Conservation (phyloP, 2,329 filamentous ascomycete genomes). For the Zymoseptoria brevis region DNA sequence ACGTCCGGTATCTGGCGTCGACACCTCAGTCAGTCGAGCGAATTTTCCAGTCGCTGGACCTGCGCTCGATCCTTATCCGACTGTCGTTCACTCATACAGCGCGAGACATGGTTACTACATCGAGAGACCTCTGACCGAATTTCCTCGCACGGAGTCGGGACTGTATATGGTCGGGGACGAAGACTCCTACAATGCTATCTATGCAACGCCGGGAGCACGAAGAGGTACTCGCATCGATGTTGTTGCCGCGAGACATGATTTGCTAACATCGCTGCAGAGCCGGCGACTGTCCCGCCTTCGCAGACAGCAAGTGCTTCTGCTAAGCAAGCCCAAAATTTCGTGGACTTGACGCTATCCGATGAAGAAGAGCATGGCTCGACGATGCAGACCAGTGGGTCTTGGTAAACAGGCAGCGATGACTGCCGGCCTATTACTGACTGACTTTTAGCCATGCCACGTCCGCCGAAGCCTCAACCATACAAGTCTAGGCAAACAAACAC, state of each 20-base stretch:
- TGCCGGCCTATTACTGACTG: background rate
- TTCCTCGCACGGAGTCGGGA: background rate
- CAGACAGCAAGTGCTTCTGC: background rate
- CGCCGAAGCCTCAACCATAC: background rate
- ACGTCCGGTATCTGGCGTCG: background rate
- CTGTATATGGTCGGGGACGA: background rate
- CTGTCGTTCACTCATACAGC: background rate
- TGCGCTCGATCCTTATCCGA: background rate
- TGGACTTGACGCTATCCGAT: background rate
- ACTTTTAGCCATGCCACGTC: background rate
- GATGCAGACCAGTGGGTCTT: background rate
- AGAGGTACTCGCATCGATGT: background rate
- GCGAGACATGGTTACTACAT: background rate
- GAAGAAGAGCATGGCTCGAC: background rate
- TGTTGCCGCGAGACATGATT: background rate
- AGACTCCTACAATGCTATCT: background rate
- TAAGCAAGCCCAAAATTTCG: background rate
- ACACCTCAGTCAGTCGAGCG: background rate
- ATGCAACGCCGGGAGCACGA: background rate
- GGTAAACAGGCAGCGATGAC: background rate
- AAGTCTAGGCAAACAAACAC: background rate
- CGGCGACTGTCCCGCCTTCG: background rate
- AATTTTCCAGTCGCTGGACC: background rate
- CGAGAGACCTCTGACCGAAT: background rate
- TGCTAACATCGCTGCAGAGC: background rate